Base-by-base conservation (phyloP, 805 yeast species). In the Pichia nanzhaoensis region DNA sequence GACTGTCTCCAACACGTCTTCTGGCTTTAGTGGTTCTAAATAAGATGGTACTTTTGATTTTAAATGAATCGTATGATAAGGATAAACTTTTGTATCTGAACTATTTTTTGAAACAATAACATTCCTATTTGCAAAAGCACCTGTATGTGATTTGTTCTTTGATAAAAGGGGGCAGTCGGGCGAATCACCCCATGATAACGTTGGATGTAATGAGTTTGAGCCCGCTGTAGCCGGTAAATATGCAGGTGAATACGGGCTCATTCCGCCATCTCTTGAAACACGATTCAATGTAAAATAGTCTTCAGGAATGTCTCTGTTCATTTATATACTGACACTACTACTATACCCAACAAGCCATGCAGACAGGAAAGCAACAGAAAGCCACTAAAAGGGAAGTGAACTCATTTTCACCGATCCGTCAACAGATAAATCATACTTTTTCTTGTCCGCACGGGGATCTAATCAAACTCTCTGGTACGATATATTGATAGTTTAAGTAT, bases 81-180 rank as follows among this genome's bases (percentile, higher is more conserved):
- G 39, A 34, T 46, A 41, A 12, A 46, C 33, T 21, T 36, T 41
- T 2, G 18, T 37, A 38, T 46, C 48, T 12, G 45, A 32, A 28
- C 37, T 42, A 4, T 31, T 9, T 19, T 32, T 41, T 14, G 31
- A 10, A 12, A 37, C 34, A 2, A 5, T 53, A 48, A 20, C 53
- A 54, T n/a, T 38, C 24, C n/a, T 39, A 28, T 5, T 32, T 20
- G 7, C 6, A 36, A 19, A 37, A 20, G 50, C 41, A 1, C 59
- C 59, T 3, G 58, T 53, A 39, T 59, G 62, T 4, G 65, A 54
- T 43, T 55, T 50, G 3, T 57, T 49, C 37, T 49, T 54, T 33
- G 54, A 44, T 40, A 59, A 36, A 2, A 41, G 36, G 27, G 48
- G 46, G 19, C 50, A 18, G 4, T 54, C 52, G 20, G 55, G 47